Percentiles rank a stretch among this genome's conserved stretches.
phyloP scores from a whole-genome alignment of 306 rosid genomes.

The Aeschynomene evenia region DNA sequence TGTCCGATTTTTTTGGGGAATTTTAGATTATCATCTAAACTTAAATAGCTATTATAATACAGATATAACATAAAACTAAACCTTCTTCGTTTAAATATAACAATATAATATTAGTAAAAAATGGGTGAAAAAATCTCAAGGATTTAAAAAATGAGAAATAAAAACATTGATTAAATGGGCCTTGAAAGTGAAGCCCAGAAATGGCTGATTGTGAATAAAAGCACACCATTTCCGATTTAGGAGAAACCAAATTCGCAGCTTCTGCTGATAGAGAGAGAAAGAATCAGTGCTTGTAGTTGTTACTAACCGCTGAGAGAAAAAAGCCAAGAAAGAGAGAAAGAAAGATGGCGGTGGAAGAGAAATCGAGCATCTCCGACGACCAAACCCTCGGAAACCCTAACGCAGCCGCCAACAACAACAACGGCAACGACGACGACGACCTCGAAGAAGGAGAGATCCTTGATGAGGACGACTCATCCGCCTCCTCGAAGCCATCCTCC shows the following conservation, averaged over 20 bases:
- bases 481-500: conserved; percentile 44
- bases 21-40: too few species aligned
- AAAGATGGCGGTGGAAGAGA: conserved; percentile 67
- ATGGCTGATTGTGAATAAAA: too few species aligned
- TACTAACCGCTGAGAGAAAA: not conserved
- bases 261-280: not conserved
- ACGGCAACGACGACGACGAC: conserved; percentile 43
- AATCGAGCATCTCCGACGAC: conserved; percentile 42
- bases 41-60: too few species aligned
- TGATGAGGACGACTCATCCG: conserved; percentile 49
- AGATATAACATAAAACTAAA: too few species aligned
- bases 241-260: not conserved
- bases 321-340: not conserved
- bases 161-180: not conserved
- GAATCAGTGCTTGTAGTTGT: not conserved
- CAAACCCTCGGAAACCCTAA: conserved; percentile 25
- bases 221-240: not conserved
- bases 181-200: not conserved
- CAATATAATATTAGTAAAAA: too few species aligned
- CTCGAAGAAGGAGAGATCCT: conserved; percentile 83
- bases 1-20: too few species aligned
- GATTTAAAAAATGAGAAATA: too few species aligned
- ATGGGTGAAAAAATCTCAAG: too few species aligned
- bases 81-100: too few species aligned
- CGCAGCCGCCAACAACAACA: not conserved